These are phyloP conservation scores for Ustilago vetiveriae DNA, from an alignment of 1,284 basidiomycete species.

Conservation along the genomic window DNA sequence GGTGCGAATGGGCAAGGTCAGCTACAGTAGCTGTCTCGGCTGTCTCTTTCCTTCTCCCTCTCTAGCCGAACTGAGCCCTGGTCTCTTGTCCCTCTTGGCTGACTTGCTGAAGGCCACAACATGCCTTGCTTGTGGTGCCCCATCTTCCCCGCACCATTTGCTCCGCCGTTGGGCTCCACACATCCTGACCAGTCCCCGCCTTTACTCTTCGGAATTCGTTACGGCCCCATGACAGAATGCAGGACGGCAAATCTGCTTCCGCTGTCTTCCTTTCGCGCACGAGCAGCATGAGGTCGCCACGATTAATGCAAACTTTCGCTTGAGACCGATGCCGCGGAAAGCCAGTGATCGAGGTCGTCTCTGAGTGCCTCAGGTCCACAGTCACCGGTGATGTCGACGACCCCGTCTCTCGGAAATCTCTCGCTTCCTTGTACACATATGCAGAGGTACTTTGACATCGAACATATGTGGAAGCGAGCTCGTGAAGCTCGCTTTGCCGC, in stretches of 20 bases:
- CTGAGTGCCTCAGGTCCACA: too few species aligned
- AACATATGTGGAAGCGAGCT: too few species aligned
- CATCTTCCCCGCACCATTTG: constrained; percentile 5
- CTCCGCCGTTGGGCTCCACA: not conserved
- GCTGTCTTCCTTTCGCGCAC: not conserved
- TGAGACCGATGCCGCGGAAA: not conserved
- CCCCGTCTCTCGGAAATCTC: too few species aligned
- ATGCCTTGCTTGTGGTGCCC: constrained; percentile 5
- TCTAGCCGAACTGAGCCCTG: too few species aligned
- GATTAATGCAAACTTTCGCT: not conserved
- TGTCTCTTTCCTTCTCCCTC: too few species aligned
- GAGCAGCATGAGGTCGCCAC: not conserved
- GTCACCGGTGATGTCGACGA: constrained; percentile 1
- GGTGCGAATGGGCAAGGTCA: too few species aligned
- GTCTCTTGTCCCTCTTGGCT: too few species aligned
- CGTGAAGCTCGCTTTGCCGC: too few species aligned
- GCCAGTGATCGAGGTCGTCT: not conserved
- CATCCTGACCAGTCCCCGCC: not conserved
- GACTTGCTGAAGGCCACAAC: too few species aligned
- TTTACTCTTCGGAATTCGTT: not conserved
- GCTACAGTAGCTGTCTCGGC: too few species aligned
- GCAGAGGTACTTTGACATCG: too few species aligned
- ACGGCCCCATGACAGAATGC: not conserved
- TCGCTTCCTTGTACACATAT: not conserved
- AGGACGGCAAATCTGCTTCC: not conserved